These are phyloP conservation scores for Entomortierella chlamydospora DNA, from an alignment of 192 early-diverging fungal genomes.

Conservation along the genomic window DNA sequence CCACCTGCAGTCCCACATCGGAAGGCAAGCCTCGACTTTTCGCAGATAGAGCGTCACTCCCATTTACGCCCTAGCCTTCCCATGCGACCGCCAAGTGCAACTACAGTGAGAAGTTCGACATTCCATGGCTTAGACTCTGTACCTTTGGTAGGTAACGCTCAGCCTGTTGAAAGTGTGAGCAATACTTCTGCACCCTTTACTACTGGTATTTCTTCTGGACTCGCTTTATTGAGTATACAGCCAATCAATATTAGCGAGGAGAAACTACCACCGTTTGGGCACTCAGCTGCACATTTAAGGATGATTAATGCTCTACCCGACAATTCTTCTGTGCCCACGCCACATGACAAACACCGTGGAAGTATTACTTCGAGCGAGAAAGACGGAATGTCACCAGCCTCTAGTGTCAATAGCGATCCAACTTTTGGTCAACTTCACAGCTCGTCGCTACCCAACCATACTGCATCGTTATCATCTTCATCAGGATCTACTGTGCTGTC, in stretches of 20 bases:
- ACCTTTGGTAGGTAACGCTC: background rate
- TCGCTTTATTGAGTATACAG: constrained; percentile 27
- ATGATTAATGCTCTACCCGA: constrained; percentile 38
- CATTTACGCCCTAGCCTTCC: constrained; percentile 44
- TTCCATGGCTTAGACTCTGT: constrained; percentile 47
- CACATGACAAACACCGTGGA: constrained; percentile 12
- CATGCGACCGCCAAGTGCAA: constrained; percentile 44
- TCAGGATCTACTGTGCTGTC: constrained; percentile 18
- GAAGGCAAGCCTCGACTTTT: constrained; percentile 51
- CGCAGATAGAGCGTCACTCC: constrained; percentile 31
- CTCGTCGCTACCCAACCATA: constrained; percentile 8
- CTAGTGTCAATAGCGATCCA: constrained; percentile 25
- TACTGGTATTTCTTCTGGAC: constrained; percentile 7
- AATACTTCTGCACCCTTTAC: background rate
- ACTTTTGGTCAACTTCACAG: constrained; percentile 23
- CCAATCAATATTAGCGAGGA: constrained; percentile 54
- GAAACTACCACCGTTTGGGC: constrained; percentile 47
- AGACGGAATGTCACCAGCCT: constrained; percentile 38
- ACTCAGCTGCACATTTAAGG: constrained; percentile 41
- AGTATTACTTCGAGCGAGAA: constrained; percentile 24
- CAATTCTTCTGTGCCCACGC: background rate
- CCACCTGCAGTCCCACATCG: constrained; percentile 43
- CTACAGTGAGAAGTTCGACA: constrained; percentile 46
- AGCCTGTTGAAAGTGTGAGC: background rate
- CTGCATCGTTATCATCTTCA: constrained; percentile 20